Evolutionary conservation across 1,284 basidiomycete genomes (phyloP).

Genomic region (Boletellus deceptivus): DNA sequence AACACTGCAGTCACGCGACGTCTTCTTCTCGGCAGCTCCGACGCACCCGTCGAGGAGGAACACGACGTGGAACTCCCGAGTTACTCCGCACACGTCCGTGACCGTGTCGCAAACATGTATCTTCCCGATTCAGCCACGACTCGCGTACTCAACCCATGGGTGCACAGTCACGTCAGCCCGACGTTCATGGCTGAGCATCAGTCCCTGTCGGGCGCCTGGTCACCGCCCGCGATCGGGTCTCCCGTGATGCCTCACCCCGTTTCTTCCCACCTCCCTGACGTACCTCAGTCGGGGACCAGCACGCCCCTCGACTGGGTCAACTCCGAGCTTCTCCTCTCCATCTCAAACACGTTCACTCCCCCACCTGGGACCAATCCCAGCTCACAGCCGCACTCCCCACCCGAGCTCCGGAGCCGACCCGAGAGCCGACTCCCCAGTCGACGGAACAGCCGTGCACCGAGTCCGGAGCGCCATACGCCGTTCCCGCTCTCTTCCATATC

Average conservation of each 20-base stretch:
- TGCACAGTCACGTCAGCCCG: slow-evolving; percentile 28
- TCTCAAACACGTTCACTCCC: slow-evolving; percentile 39
- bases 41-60: slow-evolving; percentile 43
- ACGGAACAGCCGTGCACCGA: slow-evolving; percentile 47
- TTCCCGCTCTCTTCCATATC: background rate
- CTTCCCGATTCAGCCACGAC: slow-evolving; percentile 62
- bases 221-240: slow-evolving; percentile 31
- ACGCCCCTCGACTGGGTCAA: slow-evolving; percentile 76
- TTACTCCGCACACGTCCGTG: slow-evolving; percentile 85
- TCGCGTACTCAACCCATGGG: slow-evolving; percentile 65
- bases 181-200: slow-evolving; percentile 36
- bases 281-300: slow-evolving; percentile 40
- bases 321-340: slow-evolving; percentile 73
- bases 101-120: slow-evolving; percentile 82
- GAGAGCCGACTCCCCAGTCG: slow-evolving; percentile 44
- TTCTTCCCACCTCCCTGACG: slow-evolving; percentile 44
- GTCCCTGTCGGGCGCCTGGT: slow-evolving; percentile 14
- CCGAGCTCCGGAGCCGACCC: slow-evolving; percentile 29
- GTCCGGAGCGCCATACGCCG: slow-evolving; percentile 43
- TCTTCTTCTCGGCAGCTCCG: slow-evolving; percentile 42
- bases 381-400: slow-evolving; percentile 16
- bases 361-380: slow-evolving; percentile 20
- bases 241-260: slow-evolving; percentile 37
- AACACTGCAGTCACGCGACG: slow-evolving; percentile 73
- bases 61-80: slow-evolving; percentile 78